phyloP scores from a whole-genome alignment of 306 rosid species.

The Gastrolobium villosum region DNA sequence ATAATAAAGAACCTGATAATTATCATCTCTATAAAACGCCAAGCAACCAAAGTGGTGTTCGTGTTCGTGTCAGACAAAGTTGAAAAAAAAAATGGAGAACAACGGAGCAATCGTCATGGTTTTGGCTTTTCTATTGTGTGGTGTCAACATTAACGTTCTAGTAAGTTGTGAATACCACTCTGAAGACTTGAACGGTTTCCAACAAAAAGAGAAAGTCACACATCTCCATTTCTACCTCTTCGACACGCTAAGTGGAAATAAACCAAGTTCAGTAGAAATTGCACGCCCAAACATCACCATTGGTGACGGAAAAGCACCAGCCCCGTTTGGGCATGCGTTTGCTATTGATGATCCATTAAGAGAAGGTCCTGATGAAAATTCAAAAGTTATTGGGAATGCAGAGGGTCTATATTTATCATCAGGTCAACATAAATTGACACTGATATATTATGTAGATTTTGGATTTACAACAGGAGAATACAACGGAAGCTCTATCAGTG shows the following conservation, averaged over 20 bases:
- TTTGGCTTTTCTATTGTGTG: slow-evolving; percentile 11
- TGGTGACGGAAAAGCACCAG: slow-evolving; percentile 23
- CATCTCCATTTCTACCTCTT: slow-evolving; percentile 60
- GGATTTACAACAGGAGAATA: slow-evolving; percentile 54
- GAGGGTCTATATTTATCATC: slow-evolving; percentile 56
- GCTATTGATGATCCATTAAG: slow-evolving; percentile 53
- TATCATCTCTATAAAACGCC: background rate
- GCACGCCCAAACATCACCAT: slow-evolving; percentile 35
- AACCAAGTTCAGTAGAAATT: slow-evolving; percentile 45
- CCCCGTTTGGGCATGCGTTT: slow-evolving; percentile 52
- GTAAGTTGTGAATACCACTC: slow-evolving; percentile 45
- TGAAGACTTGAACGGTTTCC: background rate
- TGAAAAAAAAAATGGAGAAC: slow-evolving; percentile 37
- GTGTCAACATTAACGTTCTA: background rate
- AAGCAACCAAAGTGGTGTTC: background rate
- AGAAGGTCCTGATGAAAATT: slow-evolving; percentile 49
- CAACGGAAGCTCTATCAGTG: slow-evolving; percentile 54
- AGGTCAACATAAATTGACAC: background rate
- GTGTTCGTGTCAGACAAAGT: background rate
- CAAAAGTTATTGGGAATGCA: slow-evolving; percentile 55
- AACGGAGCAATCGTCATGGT: background rate
- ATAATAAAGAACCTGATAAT: no score
- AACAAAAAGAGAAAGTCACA: slow-evolving; percentile 51
- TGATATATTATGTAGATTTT: slow-evolving; percentile 50
- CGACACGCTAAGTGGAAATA: slow-evolving; percentile 54